Evolutionary conservation across 352 stramenopile species (phyloP), one percentile per base, ranked within the genome.

Genomic region (Phytophthora meadii): DNA sequence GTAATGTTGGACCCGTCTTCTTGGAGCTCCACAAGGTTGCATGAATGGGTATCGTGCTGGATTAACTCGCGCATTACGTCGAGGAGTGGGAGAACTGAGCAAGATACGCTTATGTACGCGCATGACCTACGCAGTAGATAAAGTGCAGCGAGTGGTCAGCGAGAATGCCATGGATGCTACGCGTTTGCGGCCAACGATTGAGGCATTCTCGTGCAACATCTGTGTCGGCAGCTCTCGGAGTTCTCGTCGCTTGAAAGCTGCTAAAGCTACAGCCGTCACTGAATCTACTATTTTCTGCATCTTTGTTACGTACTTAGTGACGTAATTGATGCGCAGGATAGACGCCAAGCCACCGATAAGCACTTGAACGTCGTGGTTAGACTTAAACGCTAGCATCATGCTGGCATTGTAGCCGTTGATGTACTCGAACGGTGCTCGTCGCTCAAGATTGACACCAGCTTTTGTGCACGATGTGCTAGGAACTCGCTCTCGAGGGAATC

Each of bases 351-450:
- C 46, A 8, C 28, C 27, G 9, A 53, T n/a, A 25, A 47, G 3
- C 5, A 47, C 17, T 47, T 47, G 40, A 9, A 47, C 17, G 17
- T 47, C 37, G 15, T 44, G 37, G 7, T 44, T 24, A 3, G 12
- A 44, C 15, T 44, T 44, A 44, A 44, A 44, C 3, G 37, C 17
- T 14, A 5, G 41, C 41, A 55, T 46, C 9, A 55, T 46, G 0
- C 5, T n/a, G 12, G 30, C 11, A 22, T 46, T 55, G 34, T 45
- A 55, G 5, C 48, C 48, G 9, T 54, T 54, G 8, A 54, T 6
- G n/a, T 44, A 54, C 17, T 54, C 32, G 7, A 44, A 19, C 37
- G 12, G 12, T n/a, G 5, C 17, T 19, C 0, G 37, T 5, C n/a
- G 39, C 30, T 22, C 44, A 7, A 44, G 14, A 7, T 51, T 14